Percentiles rank a stretch among this genome's conserved stretches.
phyloP scores from a whole-genome alignment of 2,329 filamentous ascomycete genomes.

The Escovopsis sp. region DNA sequence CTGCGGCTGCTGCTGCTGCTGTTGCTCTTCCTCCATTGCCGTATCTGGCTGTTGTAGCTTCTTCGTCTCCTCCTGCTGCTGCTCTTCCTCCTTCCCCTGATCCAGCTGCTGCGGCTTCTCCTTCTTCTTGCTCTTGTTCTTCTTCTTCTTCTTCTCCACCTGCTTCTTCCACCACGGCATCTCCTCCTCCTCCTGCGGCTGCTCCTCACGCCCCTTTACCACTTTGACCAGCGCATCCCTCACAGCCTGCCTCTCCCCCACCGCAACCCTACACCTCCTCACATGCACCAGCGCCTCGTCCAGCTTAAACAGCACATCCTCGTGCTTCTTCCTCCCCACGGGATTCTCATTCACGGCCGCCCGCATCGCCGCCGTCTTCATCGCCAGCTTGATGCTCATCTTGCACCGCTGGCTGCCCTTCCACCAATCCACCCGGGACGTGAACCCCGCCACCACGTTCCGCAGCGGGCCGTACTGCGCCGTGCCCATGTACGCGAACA shows the following conservation, averaged over 20 bases:
- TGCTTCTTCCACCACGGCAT: no score
- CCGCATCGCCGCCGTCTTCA: constrained; percentile 18
- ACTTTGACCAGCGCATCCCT: constrained; percentile 10
- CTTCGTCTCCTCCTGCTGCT: no score
- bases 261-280: constrained; percentile 9
- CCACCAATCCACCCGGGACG: constrained; percentile 18
- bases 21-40: no score
- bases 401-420: constrained; percentile 22
- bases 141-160: no score
- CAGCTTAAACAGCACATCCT: constrained; percentile 10
- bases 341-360: constrained; percentile 6
- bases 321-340: constrained; percentile 8
- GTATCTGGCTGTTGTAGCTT: no score
- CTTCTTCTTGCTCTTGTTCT: no score
- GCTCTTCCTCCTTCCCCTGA: no score
- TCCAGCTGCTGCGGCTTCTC: no score
- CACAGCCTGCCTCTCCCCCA: constrained; percentile 7
- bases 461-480: constrained; percentile 14
- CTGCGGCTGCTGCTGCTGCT: no score
- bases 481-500: constrained; percentile 18
- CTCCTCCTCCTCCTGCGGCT: not conserved
- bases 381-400: constrained; percentile 22
- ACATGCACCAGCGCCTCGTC: constrained; percentile 13
- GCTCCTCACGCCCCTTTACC: constrained; percentile 1
- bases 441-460: constrained; percentile 17